A percentile compares a stretch with the other conserved stretches of the same genome.
These are phyloP conservation scores for Penicillium sclerotiorum DNA, from an alignment of 2,329 filamentous ascomycete genomes.

Conservation along the genomic window DNA sequence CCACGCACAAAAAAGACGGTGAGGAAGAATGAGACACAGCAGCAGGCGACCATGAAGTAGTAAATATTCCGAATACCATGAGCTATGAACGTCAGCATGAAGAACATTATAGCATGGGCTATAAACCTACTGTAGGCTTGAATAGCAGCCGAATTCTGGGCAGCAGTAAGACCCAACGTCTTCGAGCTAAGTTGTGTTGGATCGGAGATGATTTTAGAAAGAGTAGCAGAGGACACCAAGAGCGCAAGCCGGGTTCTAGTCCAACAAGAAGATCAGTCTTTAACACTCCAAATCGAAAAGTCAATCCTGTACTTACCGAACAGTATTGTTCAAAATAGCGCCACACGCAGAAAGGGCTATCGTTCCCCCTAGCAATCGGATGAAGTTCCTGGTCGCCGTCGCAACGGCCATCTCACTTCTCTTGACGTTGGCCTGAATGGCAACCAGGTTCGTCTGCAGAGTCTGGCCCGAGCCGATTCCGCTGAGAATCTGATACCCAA, in stretches of 20 bases:
- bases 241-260: not conserved
- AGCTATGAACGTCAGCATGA: not conserved
- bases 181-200: not conserved
- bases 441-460: slow-evolving; percentile 5
- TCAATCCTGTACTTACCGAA: not conserved
- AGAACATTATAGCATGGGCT: not conserved
- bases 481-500: slow-evolving; percentile 6
- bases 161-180: not conserved
- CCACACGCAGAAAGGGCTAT: slow-evolving; percentile 3
- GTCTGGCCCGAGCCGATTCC: slow-evolving; percentile 6
- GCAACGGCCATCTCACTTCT: slow-evolving; percentile 8
- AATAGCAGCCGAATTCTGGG: not conserved
- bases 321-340: slow-evolving; percentile 8
- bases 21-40: slow-evolving; percentile 3
- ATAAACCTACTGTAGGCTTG: slow-evolving; percentile 3
- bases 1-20: slow-evolving; percentile 3
- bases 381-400: slow-evolving; percentile 4
- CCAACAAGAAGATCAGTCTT: not conserved
- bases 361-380: slow-evolving; percentile 5
- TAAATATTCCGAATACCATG: slow-evolving; percentile 7
- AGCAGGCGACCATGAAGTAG: slow-evolving; percentile 7
- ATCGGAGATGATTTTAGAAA: slow-evolving; percentile 4
- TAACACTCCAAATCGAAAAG: not conserved
- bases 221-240: not conserved
- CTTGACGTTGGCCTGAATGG: slow-evolving; percentile 6